Conservation (phyloP, 2,329 filamentous ascomycete genomes). For the Xylariales sp. region DNA sequence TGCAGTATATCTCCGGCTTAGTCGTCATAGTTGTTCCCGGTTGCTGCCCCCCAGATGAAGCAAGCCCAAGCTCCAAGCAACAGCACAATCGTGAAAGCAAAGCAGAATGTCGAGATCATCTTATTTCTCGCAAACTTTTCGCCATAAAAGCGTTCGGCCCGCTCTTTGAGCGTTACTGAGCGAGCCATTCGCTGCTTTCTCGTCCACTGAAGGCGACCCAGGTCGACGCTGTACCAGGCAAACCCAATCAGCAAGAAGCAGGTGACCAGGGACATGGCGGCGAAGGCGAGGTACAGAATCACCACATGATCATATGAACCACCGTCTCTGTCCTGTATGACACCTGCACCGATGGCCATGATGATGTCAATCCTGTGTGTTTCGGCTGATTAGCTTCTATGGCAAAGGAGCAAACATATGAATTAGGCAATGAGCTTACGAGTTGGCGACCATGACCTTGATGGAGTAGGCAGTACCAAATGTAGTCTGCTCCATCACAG, state of each 20-base stretch:
- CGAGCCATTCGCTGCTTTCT: slow-evolving; percentile 44
- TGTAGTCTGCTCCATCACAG: slow-evolving; percentile 54
- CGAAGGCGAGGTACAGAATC: slow-evolving; percentile 51
- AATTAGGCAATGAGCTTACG: slow-evolving; percentile 22
- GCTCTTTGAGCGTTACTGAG: slow-evolving; percentile 36
- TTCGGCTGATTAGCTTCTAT: neutral
- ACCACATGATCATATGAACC: slow-evolving; percentile 52
- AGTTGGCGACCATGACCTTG: slow-evolving; percentile 59
- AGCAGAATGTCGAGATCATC: slow-evolving; percentile 36
- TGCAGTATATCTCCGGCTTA: too few species aligned
- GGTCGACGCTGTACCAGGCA: slow-evolving; percentile 32
- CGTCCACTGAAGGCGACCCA: slow-evolving; percentile 53
- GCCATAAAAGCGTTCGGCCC: slow-evolving; percentile 36
- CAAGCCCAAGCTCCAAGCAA: slow-evolving; percentile 49
- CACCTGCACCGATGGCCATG: slow-evolving; percentile 51
- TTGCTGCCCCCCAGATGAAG: slow-evolving; percentile 58
- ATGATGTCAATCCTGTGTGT: slow-evolving; percentile 52
- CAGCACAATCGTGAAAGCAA: slow-evolving; percentile 37
- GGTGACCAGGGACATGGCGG: slow-evolving; percentile 43
- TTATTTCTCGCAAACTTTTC: slow-evolving; percentile 31
- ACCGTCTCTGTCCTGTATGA: slow-evolving; percentile 53
- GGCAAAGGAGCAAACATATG: neutral
- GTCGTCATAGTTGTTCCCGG: slow-evolving; percentile 29
- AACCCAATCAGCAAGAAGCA: slow-evolving; percentile 31
- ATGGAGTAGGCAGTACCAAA: slow-evolving; percentile 57